A percentile compares a stretch with the other conserved stretches of the same genome.
These are phyloP conservation scores for Phytopythium aichiense DNA, from an alignment of 352 stramenopile genomes.

Conservation along the genomic window DNA sequence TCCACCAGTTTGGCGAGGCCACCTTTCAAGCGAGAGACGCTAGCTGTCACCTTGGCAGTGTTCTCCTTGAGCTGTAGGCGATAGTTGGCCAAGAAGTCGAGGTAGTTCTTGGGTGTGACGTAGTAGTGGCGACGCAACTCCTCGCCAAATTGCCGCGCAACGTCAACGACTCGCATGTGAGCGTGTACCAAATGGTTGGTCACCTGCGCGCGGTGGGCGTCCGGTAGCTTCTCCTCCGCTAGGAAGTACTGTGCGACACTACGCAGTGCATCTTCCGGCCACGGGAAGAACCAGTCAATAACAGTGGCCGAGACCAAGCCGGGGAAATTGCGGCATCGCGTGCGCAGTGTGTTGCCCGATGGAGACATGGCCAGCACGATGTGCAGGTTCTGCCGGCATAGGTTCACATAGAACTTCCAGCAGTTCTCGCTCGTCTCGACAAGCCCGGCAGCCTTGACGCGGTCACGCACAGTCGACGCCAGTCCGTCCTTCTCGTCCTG, in stretches of 20 bases:
- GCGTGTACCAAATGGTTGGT: constrained; percentile 90
- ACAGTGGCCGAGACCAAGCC: constrained; percentile 91
- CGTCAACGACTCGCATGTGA: constrained; percentile 88
- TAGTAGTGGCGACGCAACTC: constrained; percentile 94
- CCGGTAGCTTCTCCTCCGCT: constrained; percentile 86
- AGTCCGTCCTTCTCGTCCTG: constrained; percentile 90
- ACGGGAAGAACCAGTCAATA: constrained; percentile 97
- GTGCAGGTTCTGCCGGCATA: constrained; percentile 93
- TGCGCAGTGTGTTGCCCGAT: constrained; percentile 90
- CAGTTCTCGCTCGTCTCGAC: constrained; percentile 92
- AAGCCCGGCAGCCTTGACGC: constrained; percentile 86
- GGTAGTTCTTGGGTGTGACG: constrained; percentile 97
- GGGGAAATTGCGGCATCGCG: constrained; percentile 93
- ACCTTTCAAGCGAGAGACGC: constrained; percentile 87
- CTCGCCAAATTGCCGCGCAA: constrained; percentile 88
- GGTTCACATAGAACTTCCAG: constrained; percentile 93
- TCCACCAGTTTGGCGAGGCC: constrained; percentile 94
- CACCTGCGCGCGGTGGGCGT: constrained; percentile 78
- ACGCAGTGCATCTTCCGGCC: constrained; percentile 91
- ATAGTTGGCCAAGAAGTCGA: constrained; percentile 96
- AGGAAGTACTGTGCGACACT: constrained; percentile 94
- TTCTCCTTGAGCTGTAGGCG: constrained; percentile 89
- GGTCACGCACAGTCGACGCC: constrained; percentile 73
- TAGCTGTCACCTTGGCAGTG: constrained; percentile 85
- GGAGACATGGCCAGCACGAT: constrained; percentile 94